Base-by-base conservation (phyloP, 805 yeast species). In the Starmerella kuoi region DNA sequence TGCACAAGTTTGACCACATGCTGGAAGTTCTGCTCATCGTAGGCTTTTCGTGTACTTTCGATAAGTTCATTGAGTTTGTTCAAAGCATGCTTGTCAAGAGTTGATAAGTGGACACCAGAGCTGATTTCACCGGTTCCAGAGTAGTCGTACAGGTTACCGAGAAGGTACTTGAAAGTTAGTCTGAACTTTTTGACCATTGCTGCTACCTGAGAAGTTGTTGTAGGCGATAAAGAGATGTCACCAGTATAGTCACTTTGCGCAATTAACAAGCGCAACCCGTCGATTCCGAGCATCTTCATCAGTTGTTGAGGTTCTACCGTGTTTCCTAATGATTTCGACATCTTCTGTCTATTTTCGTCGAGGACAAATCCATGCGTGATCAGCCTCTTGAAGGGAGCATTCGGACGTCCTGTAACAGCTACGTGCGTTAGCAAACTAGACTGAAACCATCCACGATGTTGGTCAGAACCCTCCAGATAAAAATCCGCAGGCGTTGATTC, bases 371-470 rank as follows among this genome's bases (percentile, higher is more conserved):
- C 99, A 60, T 91, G 98, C 0, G 98, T 91, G 22, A 91, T 70
- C 28, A 91, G 72, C 20, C 70, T 68, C 46, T 70, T 71, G 61
- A 73, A 91, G 0, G 98, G 97, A 0, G 82, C 75, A 0, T 33
- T 43, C 1, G 58, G 47, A 0, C 64, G 49, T 28, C 62, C 53
- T 8, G 38, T 47, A 9, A 62, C 55, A 3, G 80, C 81, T 19
- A 85, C 71, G 55, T 76, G 81, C 20, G 93, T 86, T 44, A 91
- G 64, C 22, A 91, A 63, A 1, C 95, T 85, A 25, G 95, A 83
- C 64, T 91, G 99, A 59, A 91, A 91, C 99, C 99, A 91, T 1
- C 99, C 99, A 46, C 99, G 73, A 57, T 91, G 98, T 61, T 91
- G 99, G 57, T 91, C 99, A n/a, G 87, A 75, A 2, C 99, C 99